Evolutionary conservation across 2,329 filamentous ascomycete genomes (phyloP), one percentile per base, ranked within the genome.

Genomic region (Fusarium sp.): DNA sequence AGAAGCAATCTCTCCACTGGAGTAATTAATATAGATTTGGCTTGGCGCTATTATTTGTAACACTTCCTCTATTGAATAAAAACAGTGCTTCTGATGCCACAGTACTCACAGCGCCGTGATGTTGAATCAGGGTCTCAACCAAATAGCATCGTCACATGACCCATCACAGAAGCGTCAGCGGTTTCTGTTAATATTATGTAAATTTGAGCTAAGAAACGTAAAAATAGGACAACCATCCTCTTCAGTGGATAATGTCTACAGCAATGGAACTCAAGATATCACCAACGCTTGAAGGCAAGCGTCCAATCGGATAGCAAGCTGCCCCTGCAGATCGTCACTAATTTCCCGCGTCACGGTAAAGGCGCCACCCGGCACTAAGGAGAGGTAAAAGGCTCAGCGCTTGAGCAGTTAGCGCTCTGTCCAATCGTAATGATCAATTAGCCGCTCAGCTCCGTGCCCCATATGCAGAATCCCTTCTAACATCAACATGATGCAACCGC

Each of bases 241-340:
- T 18, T 35, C 10, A 7, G 13, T 27, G 20, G 23, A 33, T 26
- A 55, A 14, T 13, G 20, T 46, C 30, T 55, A 15, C 38, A 33
- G 38, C 13, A 55, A 46, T 32, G 33, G 17, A 62, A n/a, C 64
- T 65, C 59, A 54, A 41, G 10, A 55, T 13, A 69, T 65, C 64
- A 60, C 58, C 54, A 69, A 64, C 64, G 57, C 49, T 52, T 33
- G 6, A 20, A 33, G 8, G 37, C 42, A 49, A 35, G 40, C 41
- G 26, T 6, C 68, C 64, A 71, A 71, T 71, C 64, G 56, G 45
- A 69, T 41, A 23, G 6, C 40, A 27, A 32, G 18, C 17, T 23
- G 30, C 26, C 50, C 64, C 65, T 71, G 64, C 41, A 69, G 54
- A 69, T 71, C 68, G 40, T 68, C 15, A 27, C 38, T 20, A 52